A percentile compares a stretch with the other conserved stretches of the same genome.
Evolutionary conservation across 1,139 yeast genomes (phyloP).

Genomic region (Barnettozyma hawaiiensis): DNA sequence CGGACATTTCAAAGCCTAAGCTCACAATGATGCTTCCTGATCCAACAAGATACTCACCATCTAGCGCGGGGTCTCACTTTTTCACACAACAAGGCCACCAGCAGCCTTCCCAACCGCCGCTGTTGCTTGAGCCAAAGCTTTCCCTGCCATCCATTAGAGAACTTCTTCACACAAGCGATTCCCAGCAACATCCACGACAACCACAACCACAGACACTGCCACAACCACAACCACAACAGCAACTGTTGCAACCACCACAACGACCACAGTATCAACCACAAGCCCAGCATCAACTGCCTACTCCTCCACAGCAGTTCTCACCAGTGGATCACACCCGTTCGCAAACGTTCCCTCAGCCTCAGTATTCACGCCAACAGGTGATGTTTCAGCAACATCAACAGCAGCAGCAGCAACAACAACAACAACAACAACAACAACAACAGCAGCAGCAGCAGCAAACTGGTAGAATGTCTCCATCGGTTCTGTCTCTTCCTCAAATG

Average conservation of each 20-base stretch:
- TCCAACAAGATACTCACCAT: slow-evolving; percentile 17
- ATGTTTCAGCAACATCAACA: background rate
- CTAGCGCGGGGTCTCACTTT: slow-evolving; percentile 5
- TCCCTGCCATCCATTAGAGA: slow-evolving; percentile 26
- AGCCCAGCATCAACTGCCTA: slow-evolving; percentile 10
- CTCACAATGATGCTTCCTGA: slow-evolving; percentile 18
- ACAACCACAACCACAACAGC: slow-evolving; percentile 5
- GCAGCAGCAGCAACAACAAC: no score
- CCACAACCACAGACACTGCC: slow-evolving; percentile 2
- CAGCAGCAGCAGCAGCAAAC: slow-evolving; percentile 3
- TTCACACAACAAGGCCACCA: slow-evolving; percentile 3
- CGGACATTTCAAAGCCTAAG: slow-evolving; percentile 9
- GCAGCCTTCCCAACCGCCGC: background rate
- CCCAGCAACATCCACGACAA: background rate
- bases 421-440: no score
- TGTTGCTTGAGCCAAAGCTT: slow-evolving; percentile 11
- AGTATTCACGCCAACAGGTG: slow-evolving; percentile 2
- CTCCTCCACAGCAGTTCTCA: slow-evolving; percentile 8
- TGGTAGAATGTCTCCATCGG: slow-evolving; percentile 4
- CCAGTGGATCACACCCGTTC: background rate
- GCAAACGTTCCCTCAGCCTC: background rate
- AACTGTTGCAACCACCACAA: slow-evolving; percentile 3
- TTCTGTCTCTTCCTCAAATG: slow-evolving; percentile 3
- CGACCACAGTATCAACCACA: slow-evolving; percentile 3
- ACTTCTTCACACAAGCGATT: slow-evolving; percentile 12